phyloP scores from a whole-genome alignment of 257 asterid species.

The Cruciata laevipes region DNA sequence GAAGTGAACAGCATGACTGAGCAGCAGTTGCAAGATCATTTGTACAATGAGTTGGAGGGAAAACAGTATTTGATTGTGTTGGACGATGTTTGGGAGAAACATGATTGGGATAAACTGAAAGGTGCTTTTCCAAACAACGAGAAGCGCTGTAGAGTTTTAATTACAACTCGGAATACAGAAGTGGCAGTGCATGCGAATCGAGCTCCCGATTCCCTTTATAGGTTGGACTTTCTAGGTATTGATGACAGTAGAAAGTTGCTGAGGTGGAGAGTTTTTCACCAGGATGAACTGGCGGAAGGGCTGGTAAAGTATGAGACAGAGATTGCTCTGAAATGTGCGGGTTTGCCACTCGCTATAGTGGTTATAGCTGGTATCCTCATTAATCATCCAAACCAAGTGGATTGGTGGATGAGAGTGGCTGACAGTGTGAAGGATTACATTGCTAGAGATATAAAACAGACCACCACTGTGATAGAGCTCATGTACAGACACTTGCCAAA shows the following conservation, averaged over 20 bases:
- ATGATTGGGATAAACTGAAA: not conserved
- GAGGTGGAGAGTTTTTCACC: constrained; percentile 4
- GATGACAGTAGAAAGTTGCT: constrained; percentile 21
- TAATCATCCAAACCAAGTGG: not conserved
- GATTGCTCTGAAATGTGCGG: not conserved
- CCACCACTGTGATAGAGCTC: not conserved
- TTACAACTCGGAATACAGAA: not conserved
- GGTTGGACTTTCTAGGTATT: constrained; percentile 7
- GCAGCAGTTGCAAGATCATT: not conserved
- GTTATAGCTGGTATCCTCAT: constrained; percentile 23
- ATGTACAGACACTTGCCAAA: constrained; percentile 1
- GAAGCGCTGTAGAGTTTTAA: not conserved
- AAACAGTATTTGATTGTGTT: not conserved
- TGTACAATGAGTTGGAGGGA: not conserved
- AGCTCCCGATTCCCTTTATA: not conserved
- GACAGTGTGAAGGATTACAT: not conserved
- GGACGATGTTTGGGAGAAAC: not conserved
- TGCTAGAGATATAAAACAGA: constrained; percentile 10
- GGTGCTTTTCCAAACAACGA: not conserved
- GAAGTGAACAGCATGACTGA: not conserved
- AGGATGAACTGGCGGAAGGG: not conserved
- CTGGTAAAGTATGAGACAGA: not conserved
- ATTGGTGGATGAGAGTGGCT: constrained; percentile 19
- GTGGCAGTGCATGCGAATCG: constrained; percentile 15
- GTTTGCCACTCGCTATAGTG: constrained; percentile 10